These are phyloP conservation scores for Globisporangium emineosum DNA, from an alignment of 352 stramenopile species.

Conservation along the genomic window DNA sequence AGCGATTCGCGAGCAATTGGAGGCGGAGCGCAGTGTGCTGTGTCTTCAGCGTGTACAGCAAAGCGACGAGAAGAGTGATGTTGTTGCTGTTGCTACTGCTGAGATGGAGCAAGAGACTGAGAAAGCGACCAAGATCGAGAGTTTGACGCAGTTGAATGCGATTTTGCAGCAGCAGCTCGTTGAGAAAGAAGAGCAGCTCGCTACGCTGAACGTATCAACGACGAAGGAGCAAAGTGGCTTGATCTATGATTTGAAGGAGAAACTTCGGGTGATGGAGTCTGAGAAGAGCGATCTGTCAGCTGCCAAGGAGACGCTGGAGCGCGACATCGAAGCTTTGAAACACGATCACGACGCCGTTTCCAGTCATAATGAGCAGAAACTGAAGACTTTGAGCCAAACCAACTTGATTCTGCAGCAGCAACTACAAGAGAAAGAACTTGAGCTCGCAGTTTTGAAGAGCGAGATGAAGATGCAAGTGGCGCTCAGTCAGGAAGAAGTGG, in stretches of 20 bases:
- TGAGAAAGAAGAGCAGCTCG: constrained; percentile 16
- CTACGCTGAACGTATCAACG: not conserved
- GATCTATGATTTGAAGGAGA: not conserved
- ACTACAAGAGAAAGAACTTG: not conserved
- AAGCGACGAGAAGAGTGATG: not conserved
- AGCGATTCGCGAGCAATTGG: constrained; percentile 13
- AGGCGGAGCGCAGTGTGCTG: constrained; percentile 6
- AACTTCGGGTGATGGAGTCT: not conserved
- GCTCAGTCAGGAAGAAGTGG: not conserved
- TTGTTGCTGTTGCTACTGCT: not conserved
- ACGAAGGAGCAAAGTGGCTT: not conserved
- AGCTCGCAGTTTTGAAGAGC: constrained; percentile 1
- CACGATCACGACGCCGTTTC: not conserved
- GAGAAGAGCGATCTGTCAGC: not conserved
- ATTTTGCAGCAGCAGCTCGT: constrained; percentile 15
- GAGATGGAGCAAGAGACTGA: too few species aligned
- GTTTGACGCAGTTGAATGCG: constrained; percentile 14
- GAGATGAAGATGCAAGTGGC: constrained; percentile 2
- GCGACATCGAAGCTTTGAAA: not conserved
- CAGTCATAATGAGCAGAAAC: not conserved
- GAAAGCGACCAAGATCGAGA: not conserved
- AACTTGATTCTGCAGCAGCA: constrained; percentile 4
- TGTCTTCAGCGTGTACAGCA: not conserved
- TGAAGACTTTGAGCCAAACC: not conserved
- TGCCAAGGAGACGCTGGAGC: constrained; percentile 4